Conservation (phyloP, 768 basidiomycete species). For the Amanita pseudoporphyria region DNA sequence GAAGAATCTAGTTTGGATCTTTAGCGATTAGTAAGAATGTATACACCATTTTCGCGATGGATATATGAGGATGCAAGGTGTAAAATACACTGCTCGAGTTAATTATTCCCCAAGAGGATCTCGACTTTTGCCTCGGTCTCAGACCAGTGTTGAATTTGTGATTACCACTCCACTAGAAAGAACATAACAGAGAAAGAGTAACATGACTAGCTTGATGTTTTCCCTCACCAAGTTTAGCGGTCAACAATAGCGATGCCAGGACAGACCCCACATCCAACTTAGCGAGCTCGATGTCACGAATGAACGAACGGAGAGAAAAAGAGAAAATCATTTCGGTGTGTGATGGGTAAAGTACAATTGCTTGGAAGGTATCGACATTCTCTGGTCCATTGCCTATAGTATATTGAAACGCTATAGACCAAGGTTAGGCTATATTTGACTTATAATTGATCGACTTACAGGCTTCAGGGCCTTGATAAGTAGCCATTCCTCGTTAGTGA, state of each 20-base stretch:
- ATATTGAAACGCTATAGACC: conserved; percentile 23
- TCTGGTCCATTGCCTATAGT: conserved; percentile 8
- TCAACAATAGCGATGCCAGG: no score
- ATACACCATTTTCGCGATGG: no score
- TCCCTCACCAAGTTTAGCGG: background rate
- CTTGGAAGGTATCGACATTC: background rate
- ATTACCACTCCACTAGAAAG: background rate
- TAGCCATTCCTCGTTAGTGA: conserved; percentile 86
- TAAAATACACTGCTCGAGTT: no score
- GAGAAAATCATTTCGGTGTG: background rate
- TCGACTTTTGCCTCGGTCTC: no score
- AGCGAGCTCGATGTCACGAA: background rate
- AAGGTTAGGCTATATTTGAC: background rate
- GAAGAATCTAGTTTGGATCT: no score
- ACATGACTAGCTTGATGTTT: background rate
- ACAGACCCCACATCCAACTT: no score
- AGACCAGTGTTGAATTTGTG: no score
- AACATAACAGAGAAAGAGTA: background rate
- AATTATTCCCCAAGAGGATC: no score
- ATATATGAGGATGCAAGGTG: no score
- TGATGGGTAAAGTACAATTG: conserved; percentile 1
- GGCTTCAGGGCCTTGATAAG: conserved; percentile 84
- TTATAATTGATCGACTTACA: conserved; percentile 29
- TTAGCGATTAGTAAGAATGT: no score
- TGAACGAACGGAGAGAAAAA: background rate